These are phyloP conservation scores for Rhexocercosporidium sp. DNA, from an alignment of 2,329 filamentous ascomycete genomes.

Conservation along the genomic window DNA sequence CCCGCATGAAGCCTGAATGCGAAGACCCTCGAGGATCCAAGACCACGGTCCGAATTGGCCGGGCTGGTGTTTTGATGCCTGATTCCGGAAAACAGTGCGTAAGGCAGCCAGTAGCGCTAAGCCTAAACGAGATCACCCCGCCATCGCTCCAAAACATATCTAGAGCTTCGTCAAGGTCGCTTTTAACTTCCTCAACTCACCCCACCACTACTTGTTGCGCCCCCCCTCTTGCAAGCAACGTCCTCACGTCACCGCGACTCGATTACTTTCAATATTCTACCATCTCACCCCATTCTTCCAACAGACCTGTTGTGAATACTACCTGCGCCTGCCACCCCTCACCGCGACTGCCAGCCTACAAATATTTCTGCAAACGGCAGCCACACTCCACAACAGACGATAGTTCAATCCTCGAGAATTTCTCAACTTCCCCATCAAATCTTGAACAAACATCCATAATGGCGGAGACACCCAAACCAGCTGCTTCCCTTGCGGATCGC, in stretches of 20 bases:
- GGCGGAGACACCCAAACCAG: conserved; percentile 34
- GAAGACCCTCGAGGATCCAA: neutral
- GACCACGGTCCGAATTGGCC: neutral
- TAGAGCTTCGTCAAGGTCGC: neutral
- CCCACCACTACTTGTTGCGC: neutral
- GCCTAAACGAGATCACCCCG: neutral
- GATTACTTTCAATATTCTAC: neutral
- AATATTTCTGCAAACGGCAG: conserved; percentile 5
- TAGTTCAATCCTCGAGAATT: neutral
- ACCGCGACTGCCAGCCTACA: neutral
- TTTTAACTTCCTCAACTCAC: neutral
- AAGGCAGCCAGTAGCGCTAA: neutral
- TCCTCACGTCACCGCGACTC: neutral
- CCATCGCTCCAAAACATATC: neutral
- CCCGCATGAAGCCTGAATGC: conserved; percentile 22
- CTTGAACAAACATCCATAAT: conserved; percentile 21
- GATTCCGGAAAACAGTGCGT: neutral
- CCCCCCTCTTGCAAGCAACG: neutral
- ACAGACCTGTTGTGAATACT: neutral
- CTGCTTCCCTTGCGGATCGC: conserved; percentile 53
- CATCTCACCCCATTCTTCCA: neutral
- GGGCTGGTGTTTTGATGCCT: neutral
- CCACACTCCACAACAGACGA: neutral
- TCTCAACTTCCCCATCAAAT: neutral
- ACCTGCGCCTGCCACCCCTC: neutral